These are phyloP conservation scores for Eutypella sp. DNA, from an alignment of 2,329 filamentous ascomycete genomes.

Conservation along the genomic window DNA sequence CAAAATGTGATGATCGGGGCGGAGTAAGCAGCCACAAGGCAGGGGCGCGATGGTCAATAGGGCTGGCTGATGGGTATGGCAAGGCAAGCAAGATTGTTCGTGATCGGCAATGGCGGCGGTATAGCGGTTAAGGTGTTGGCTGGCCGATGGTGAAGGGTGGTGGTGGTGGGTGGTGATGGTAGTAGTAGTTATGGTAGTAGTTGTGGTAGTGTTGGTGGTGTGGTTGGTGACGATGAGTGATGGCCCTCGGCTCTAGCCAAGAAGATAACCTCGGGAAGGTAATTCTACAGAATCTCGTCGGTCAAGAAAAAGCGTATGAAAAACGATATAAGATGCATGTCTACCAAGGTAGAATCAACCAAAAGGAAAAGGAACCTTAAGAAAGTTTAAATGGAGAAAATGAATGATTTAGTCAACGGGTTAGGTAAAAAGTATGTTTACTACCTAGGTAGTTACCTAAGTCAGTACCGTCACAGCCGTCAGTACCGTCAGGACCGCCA, in stretches of 20 bases:
- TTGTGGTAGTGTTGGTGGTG: background rate
- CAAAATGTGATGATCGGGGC: background rate
- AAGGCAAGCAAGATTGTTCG: background rate
- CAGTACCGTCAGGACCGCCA: no score
- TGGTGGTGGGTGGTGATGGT: background rate
- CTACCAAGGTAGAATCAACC: background rate
- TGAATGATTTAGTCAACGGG: background rate
- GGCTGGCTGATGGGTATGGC: background rate
- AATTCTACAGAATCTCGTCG: background rate
- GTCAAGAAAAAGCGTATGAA: background rate
- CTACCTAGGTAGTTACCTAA: no score
- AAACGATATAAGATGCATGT: background rate
- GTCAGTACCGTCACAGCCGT: no score
- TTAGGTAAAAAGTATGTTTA: background rate
- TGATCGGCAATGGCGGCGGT: no score
- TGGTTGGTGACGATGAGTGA: background rate
- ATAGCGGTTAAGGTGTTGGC: no score
- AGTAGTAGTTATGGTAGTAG: background rate
- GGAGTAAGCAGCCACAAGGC: background rate
- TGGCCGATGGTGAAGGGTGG: no score
- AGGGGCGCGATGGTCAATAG: background rate
- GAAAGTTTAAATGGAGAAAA: background rate
- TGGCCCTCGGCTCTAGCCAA: background rate
- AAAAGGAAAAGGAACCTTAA: background rate
- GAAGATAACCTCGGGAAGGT: background rate